Base-by-base conservation (phyloP, 306 rosid species). In the peach (Prunus persica) region DNA sequence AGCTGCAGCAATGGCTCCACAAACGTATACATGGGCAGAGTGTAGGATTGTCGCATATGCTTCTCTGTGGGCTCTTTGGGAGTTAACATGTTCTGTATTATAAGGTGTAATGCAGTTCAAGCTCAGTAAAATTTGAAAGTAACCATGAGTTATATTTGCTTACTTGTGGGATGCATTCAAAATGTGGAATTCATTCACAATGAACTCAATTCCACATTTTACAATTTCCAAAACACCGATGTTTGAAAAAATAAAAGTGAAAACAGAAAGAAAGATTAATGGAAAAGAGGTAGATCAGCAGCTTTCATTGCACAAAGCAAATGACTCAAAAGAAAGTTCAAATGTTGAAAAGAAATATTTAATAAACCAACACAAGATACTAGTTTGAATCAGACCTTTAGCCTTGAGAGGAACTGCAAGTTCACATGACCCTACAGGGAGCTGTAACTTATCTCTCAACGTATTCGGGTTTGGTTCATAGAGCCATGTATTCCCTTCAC, bases 1-100 rank as follows among this genome's bases (percentile, higher is more conserved):
- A 76, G 96, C 96, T 27, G 96, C 94, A 27, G 93, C 64, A 60
- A 90, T 93, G 70, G 98, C 98, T 67, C 98, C 96, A 28, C 98
- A 93, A 63, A 93, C 98, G 73, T 93, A 93, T n/a, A 87, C 22
- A 25, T 90, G 82, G 12, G 96, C 98, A 38, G 98, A 90, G 83
- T 93, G 98, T 71, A 93, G 86, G 83, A 93, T 93, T 67, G 98
- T 93, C 62, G 98, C 98, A 76, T 89, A 93, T 54, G 98, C 98
- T 88, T 93, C 96, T 56, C 90, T 86, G 24, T 79, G 77, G 67
- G 89, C 82, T 73, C 86, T 82, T 77, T 86, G 87, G 0, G 96
- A 89, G 85, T 89, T 72, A 71, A 87, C 84, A 54, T 85, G 63
- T 66, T 90, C 96, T 93, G 96, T 72, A 76, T 12, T 19, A 8